These are phyloP conservation scores for Umbelopsis sp. DNA, from an alignment of 192 early-diverging fungal genomes.

Conservation along the genomic window DNA sequence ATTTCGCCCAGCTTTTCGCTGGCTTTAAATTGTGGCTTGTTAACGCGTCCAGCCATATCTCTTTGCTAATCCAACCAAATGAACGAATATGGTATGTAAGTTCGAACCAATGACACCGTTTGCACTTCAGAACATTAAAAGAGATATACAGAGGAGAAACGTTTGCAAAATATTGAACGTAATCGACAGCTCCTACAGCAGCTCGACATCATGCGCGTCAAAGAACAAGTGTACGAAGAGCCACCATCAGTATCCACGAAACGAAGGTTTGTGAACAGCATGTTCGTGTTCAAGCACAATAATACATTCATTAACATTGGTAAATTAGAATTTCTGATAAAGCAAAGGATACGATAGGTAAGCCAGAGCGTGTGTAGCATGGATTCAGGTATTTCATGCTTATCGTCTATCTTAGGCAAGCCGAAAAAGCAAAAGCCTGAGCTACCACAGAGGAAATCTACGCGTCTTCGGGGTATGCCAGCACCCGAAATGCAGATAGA, in stretches of 20 bases:
- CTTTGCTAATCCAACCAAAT: neutral
- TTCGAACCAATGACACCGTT: neutral
- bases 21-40: conserved; percentile 9
- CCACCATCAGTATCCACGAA: conserved; percentile 20
- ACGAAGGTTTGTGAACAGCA: conserved; percentile 5
- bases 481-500: conserved; percentile 22
- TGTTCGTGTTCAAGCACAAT: too few species aligned
- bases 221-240: conserved; percentile 18
- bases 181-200: conserved; percentile 62
- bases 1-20: neutral
- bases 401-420: neutral
- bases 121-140: neutral
- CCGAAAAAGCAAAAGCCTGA: conserved; percentile 18
- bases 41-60: neutral
- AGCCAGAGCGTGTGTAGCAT: neutral
- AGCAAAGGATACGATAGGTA: conserved; percentile 28
- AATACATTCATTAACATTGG: neutral
- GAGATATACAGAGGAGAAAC: conserved; percentile 38
- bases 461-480: conserved; percentile 39
- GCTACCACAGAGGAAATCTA: conserved; percentile 34
- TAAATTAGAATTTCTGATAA: conserved; percentile 24
- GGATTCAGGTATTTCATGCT: neutral
- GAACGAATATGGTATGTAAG: conserved; percentile 12
- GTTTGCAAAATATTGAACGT: conserved; percentile 61
- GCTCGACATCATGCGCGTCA: conserved; percentile 38